Conservation (phyloP, 768 basidiomycete species). For the Dioszegia hungarica region DNA sequence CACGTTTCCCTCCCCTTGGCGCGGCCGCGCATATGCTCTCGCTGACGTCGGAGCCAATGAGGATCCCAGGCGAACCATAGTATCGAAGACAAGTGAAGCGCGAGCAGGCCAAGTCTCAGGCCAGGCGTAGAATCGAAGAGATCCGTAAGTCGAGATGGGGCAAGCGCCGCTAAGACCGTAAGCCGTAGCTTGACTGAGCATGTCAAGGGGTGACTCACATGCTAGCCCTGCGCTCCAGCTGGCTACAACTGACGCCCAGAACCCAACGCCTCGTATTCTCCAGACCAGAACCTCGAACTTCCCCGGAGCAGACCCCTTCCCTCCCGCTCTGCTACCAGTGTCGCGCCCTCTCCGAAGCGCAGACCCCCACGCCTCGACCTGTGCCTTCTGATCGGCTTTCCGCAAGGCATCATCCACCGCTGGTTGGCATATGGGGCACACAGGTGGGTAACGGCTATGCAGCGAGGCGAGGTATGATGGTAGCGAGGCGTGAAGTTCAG, state of each 20-base stretch:
- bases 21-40: conserved; percentile 10
- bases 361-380: conserved; percentile 64
- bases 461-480: conserved; percentile 70
- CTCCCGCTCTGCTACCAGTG: conserved; percentile 53
- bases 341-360: conserved; percentile 60
- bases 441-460: conserved; percentile 76
- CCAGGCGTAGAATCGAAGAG: too few relatives aligned
- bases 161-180: too few relatives aligned
- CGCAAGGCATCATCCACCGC: conserved; percentile 76
- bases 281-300: conserved; percentile 59
- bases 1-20: conserved; percentile 28
- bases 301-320: conserved; percentile 49
- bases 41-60: conserved; percentile 57
- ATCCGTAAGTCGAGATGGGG: too few relatives aligned
- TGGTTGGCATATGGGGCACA: conserved; percentile 70
- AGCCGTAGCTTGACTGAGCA: too few relatives aligned
- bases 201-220: conserved; percentile 51
- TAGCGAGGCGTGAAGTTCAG: conserved; percentile 59
- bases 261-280: conserved; percentile 66
- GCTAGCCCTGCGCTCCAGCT: conserved; percentile 53
- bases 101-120: conserved; percentile 51
- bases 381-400: conserved; percentile 73
- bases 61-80: conserved; percentile 85
- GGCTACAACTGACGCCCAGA: conserved; percentile 55
- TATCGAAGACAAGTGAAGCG: conserved; percentile 59